Evolutionary conservation across 495 filamentous ascomycete genomes (phyloP), one percentile per base, ranked within the genome.

Genomic region (Penicillium salamii): DNA sequence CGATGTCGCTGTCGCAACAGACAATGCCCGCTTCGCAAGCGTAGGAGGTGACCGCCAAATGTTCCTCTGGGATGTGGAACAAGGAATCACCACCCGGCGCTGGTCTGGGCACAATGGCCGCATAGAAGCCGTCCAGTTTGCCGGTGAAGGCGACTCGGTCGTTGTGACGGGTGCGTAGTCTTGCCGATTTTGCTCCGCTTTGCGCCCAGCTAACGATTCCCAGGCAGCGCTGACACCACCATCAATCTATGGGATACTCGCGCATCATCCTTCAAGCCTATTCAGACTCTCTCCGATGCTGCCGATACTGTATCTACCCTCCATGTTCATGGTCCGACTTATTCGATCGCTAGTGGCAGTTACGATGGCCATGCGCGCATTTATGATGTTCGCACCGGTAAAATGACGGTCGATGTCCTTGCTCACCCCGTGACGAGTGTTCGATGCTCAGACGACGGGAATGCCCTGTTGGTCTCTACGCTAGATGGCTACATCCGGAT

Each of bases 21-120:
- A 87, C 70, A 98, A 98, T 76, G 77, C 86, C 40, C 79, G 79
- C 24, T 96, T 97, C 63, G 82, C 81, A 18, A 88, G 82, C 34
- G 80, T 83, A 3, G 93, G 93, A 62, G 93, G 95, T 35, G 93
- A 98, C 74, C 83, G 89, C 55, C 78, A 78, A 56, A 89, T 95
- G 4, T 95, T 96, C 61, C 78, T 95, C 14, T 98, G 93, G 93
- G 93, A 98, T 70, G 93, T 97, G 0, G 70, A 82, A 5, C 85
- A 86, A 5, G 89, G 85, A 7, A 70, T 71, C 55, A 96, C 92
- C 1, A 61, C 86, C 13, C 77, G 85, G 23, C 77, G 92, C 24
- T 95, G 91, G 74, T 76, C 74, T 23, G 89, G 85, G 4, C 90
- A 95, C 69, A 74, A 71, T 31, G 78, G 79, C 14, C 71, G 89